phyloP scores from a whole-genome alignment of 192 early-diverging fungal species.

The Rhizoclosmatium sp. region DNA sequence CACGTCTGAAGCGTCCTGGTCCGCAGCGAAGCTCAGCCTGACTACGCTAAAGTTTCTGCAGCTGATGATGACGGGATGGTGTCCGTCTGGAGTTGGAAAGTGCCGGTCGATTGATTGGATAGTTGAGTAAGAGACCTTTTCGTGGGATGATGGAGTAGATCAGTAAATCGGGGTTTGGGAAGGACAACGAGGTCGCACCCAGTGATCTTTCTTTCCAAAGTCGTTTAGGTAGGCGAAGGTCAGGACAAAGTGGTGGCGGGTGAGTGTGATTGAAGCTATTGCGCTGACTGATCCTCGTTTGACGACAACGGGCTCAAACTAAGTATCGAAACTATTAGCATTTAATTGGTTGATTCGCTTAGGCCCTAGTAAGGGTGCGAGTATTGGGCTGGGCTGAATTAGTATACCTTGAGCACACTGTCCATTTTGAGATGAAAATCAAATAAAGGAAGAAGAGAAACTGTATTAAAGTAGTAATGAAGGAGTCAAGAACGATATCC shows the following conservation, averaged over 20 bases:
- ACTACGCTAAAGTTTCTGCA: conserved; percentile 87
- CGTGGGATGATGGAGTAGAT: background rate
- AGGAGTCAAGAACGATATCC: background rate
- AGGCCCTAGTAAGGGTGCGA: background rate
- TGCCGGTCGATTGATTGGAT: conserved; percentile 82
- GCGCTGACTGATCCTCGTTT: background rate
- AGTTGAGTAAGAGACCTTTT: conserved; percentile 80
- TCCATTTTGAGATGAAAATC: background rate
- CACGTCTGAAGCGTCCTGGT: conserved; percentile 75
- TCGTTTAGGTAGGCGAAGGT: background rate
- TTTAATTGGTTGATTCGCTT: no score
- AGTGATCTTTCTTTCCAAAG: conserved; percentile 19
- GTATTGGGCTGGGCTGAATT: background rate
- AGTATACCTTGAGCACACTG: background rate
- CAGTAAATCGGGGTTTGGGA: background rate
- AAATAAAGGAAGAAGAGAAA: background rate
- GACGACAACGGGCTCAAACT: conserved; percentile 18
- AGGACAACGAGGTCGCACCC: conserved; percentile 8
- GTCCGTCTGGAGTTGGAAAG: conserved; percentile 53
- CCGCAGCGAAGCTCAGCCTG: conserved; percentile 70
- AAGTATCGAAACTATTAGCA: background rate
- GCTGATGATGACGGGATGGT: conserved; percentile 62
- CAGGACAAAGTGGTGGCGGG: conserved; percentile 24
- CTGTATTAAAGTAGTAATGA: background rate
- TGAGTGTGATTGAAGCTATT: conserved; percentile 10